Base-by-base conservation (phyloP, 352 stramenopile genomes). In the Pseudoperonospora humuli region DNA sequence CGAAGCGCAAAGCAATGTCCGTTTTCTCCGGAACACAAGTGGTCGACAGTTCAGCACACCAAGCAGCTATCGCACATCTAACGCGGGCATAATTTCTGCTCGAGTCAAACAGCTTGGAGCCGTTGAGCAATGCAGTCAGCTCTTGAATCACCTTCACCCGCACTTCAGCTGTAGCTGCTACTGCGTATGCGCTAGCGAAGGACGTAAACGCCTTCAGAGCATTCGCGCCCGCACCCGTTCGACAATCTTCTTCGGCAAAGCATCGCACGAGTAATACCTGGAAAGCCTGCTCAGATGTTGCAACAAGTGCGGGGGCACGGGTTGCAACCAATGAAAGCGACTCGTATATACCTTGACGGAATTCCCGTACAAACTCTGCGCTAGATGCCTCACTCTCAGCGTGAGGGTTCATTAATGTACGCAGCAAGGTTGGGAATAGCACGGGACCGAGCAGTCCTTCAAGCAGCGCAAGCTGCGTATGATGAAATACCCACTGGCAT, bases 211-310 rank as follows among this genome's bases (percentile, higher is more conserved):
- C 57, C 49, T 84, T 81, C 2, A 88, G n/a, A 3, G 73, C 76
- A 23, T 78, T 78, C 5, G 67, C 70, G 23, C 73, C 75, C 24
- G 61, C 60, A 39, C 68, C 65, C 11, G 60, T 70, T 0, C 67
- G 55, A 6, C 51, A 43, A 32, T 70, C 62, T 52, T 86, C 73
- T 53, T 86, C 73, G 0, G 64, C 49, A 6, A 88, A 57, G 35
- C 67, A 76, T 23, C 72, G 67, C 28, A 84, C 73, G 27, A 88
- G 55, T 20, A 91, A 35, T n/a, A 84, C 64, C 51, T 91, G 75
- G 21, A 91, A 91, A 5, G 70, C 55, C 39, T 89, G 67, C 18
- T 82, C 68, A 1, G 74, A 80, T 14, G 52, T 43, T 18, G 61
- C 66, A 8, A 87, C 63, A 6, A 83, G 41, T 3, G 36, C 17